Evolutionary conservation across 441 rosid species (phyloP).

Genomic region (Syzygium syzygioides): DNA sequence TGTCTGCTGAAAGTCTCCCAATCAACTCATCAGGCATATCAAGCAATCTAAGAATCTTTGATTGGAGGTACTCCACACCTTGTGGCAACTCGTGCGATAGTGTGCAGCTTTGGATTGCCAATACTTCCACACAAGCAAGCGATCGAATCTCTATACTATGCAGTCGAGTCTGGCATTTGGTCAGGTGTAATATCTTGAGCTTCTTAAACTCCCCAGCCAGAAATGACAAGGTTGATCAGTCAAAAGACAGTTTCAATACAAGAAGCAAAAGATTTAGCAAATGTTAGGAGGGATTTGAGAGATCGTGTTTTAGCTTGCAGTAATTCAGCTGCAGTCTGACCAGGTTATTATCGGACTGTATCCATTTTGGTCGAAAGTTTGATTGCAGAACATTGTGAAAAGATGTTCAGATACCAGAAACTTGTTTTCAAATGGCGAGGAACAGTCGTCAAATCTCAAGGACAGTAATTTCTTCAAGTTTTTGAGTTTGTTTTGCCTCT

Average conservation of each 20-base stretch:
- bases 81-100: neutral
- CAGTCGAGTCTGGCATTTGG: neutral
- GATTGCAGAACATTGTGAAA: neutral
- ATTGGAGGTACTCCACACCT: neutral
- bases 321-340: neutral
- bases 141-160: neutral
- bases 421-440: neutral
- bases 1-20: neutral
- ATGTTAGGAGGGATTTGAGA: neutral
- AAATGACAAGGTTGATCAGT: neutral
- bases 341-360: neutral
- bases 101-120: neutral
- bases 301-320: neutral
- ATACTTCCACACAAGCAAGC: neutral
- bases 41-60: neutral
- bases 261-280: neutral
- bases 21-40: neutral
- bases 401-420: neutral
- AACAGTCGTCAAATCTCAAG: neutral
- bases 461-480: neutral
- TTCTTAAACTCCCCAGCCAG: neutral
- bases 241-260: neutral
- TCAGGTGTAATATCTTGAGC: neutral
- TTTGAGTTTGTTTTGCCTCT: neutral
- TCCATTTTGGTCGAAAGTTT: neutral